Conservation (phyloP, 2,329 filamentous ascomycete species). For the Epichloe baconii region DNA sequence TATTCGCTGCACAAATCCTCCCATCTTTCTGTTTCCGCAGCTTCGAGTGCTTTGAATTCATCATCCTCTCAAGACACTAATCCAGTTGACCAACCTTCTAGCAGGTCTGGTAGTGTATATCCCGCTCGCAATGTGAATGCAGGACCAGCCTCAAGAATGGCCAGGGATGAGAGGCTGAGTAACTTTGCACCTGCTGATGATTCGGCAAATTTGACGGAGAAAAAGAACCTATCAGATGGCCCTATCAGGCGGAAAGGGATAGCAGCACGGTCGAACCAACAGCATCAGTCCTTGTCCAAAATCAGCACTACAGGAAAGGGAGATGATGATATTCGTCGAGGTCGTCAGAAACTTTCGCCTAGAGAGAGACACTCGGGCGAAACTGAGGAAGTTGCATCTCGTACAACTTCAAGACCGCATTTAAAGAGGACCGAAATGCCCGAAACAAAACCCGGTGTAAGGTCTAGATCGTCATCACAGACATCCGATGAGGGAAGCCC, state of each 20-base stretch:
- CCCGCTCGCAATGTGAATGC: constrained; percentile 1
- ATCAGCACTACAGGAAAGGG: neutral
- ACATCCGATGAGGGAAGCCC: constrained; percentile 31
- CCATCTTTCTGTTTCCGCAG: constrained; percentile 40
- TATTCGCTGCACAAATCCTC: constrained; percentile 26
- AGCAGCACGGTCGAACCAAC: constrained; percentile 5
- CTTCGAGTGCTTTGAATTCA: constrained; percentile 39
- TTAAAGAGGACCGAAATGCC: constrained; percentile 19
- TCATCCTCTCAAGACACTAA: constrained; percentile 14
- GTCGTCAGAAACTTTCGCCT: constrained; percentile 9
- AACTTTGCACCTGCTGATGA: constrained; percentile 11
- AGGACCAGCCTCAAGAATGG: constrained; percentile 2
- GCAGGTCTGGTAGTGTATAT: constrained; percentile 9
- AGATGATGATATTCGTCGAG: constrained; percentile 10
- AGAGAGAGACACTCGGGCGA: constrained; percentile 6
- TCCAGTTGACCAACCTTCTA: constrained; percentile 8
- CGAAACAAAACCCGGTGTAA: constrained; percentile 26
- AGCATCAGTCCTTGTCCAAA: constrained; percentile 1
- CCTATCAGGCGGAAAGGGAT: constrained; percentile 8
- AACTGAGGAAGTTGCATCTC: constrained; percentile 13
- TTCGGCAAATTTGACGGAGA: constrained; percentile 11
- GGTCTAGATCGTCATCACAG: constrained; percentile 33
- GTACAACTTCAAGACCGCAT: constrained; percentile 12
- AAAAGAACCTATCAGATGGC: constrained; percentile 7
- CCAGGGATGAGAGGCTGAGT: neutral